Base-by-base conservation (phyloP, 805 yeast genomes). In the Candida nitratophila region DNA sequence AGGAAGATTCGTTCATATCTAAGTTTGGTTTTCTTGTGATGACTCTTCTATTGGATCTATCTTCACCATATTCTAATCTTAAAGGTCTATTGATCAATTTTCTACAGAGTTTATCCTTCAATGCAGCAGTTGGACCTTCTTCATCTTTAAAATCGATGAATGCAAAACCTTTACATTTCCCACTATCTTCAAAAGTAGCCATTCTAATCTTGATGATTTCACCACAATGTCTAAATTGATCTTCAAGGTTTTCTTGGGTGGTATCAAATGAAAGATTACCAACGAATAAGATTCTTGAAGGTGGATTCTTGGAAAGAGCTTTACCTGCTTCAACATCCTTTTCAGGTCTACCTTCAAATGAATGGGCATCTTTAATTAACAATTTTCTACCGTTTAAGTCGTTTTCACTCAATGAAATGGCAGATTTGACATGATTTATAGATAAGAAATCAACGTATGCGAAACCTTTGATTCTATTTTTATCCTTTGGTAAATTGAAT, bases 171-270 rank as follows among this genome's bases (percentile, higher is more conserved):
- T 93, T 93, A 70, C 98, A 91, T 60, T 90, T 91, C 1, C 97
- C 98, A 41, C 85, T 70, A 60, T 91, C 99, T 65, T 93, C 89
- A 65, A 91, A 91, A n/a, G 99, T 90, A 3, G 98, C 98, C 95
- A 90, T 91, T 63, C 99, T 77, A 43, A 91, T 78, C 51, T 78
- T 78, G 26, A 71, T 66, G 47, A 95, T 91, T 50, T 85, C 89
- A 34, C 98, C 97, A 66, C 96, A 89, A 56, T 84, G 91, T 63
- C 84, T 83, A 70, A 91, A 91, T 50, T 86, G 96, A 53, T 79
- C 83, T 50, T 79, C 81, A 37, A 91, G 68, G 49, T 80, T 64
- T 27, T 85, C 95, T 48, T 84, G 81, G 1, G 95, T 86, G 10
- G 97, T 86, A 59, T 90, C 97, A 57, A 88, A 93, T 0, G 97